These are phyloP conservation scores for Trichocladium uniseriatum DNA, from an alignment of 495 filamentous ascomycete genomes.

Conservation along the genomic window DNA sequence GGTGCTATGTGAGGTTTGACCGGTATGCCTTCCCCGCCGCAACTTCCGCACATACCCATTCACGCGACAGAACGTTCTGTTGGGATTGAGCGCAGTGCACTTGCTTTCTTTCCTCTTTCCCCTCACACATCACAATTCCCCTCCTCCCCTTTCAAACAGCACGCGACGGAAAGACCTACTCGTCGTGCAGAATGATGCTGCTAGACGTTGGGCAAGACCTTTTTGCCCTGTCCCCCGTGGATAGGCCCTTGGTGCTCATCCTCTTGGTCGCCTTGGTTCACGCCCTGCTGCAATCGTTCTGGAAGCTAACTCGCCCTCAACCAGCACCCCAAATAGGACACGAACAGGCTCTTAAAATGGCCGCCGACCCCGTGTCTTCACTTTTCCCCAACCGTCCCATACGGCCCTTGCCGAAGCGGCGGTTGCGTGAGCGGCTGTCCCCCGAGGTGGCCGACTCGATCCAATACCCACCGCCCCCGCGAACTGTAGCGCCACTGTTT, in stretches of 20 bases:
- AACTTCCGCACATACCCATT: neutral
- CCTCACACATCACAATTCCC: neutral
- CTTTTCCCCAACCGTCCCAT: conserved; percentile 84
- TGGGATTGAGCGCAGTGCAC: neutral
- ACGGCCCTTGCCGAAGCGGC: conserved; percentile 81
- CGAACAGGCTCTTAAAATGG: conserved; percentile 35
- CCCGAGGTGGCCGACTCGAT: conserved; percentile 76
- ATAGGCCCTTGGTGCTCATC: neutral
- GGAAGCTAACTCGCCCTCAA: conserved; percentile 12
- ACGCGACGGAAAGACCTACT: neutral
- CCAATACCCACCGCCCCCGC: conserved; percentile 64
- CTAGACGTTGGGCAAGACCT: neutral
- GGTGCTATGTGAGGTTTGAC: conserved; percentile 16
- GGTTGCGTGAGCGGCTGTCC: conserved; percentile 74
- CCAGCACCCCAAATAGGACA: conserved; percentile 12
- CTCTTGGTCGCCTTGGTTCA: neutral
- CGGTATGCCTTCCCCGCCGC: conserved; percentile 12
- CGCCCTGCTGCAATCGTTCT: neutral
- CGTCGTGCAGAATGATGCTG: neutral
- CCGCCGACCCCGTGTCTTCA: conserved; percentile 64
- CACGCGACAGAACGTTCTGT: neutral
- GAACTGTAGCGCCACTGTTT: conserved; percentile 60
- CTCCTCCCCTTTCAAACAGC: neutral
- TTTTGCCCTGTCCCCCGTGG: neutral
- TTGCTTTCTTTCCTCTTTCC: neutral